phyloP scores from a whole-genome alignment of 2,329 filamentous ascomycete species.

The Rhexocercosporidium sp. region DNA sequence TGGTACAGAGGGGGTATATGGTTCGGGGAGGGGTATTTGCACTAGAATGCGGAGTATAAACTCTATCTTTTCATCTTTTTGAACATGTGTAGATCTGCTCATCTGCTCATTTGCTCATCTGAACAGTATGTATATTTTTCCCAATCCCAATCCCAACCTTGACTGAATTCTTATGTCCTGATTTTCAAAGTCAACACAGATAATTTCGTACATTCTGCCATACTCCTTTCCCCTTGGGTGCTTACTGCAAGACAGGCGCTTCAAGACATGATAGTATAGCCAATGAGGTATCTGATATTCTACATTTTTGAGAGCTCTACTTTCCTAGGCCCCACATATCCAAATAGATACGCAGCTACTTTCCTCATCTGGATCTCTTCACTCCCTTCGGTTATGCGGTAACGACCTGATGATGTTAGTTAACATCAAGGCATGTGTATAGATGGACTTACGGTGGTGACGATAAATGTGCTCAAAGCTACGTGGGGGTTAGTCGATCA shows the following conservation, averaged over 20 bases:
- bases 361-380: conserved; percentile 73
- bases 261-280: neutral
- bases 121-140: too few species aligned
- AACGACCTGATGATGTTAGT: conserved; percentile 44
- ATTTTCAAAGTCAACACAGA: neutral
- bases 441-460: conserved; percentile 55
- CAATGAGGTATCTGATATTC: neutral
- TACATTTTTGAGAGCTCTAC: conserved; percentile 33
- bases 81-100: too few species aligned
- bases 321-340: conserved; percentile 53
- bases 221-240: neutral
- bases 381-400: conserved; percentile 67
- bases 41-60: too few species aligned
- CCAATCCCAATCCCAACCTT: too few species aligned
- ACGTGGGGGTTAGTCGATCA: conserved; percentile 39
- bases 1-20: too few species aligned
- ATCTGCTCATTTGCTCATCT: too few species aligned
- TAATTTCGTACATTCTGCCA: too few species aligned
- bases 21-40: too few species aligned
- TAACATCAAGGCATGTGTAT: neutral
- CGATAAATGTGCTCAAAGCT: conserved; percentile 71
- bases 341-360: conserved; percentile 60
- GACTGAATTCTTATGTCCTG: too few species aligned
- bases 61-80: too few species aligned
- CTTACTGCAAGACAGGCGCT: neutral